A percentile compares a stretch with the other conserved stretches of the same genome.
Evolutionary conservation across 1,284 basidiomycete species (phyloP).

Genomic region (Ceratobasidium theobromae): DNA sequence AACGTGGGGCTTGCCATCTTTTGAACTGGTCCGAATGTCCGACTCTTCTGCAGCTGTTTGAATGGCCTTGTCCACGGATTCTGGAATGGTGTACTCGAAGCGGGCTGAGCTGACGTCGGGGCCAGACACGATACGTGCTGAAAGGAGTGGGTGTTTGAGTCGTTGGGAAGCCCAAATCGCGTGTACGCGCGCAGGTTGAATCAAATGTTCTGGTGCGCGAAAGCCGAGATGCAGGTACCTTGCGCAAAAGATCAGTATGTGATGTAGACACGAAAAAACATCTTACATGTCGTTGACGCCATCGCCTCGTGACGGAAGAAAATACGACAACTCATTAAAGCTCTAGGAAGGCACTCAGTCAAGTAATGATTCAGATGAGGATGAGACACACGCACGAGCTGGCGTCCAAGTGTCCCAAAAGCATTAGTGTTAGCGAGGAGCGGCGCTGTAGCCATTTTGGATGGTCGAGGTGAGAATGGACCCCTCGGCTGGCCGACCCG

Average conservation of each 20-base stretch:
- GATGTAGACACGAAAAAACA: background rate
- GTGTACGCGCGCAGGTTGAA: conserved; percentile 53
- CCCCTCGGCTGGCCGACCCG: no score
- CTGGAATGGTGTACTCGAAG: conserved; percentile 59
- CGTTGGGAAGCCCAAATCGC: conserved; percentile 69
- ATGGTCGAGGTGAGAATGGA: no score
- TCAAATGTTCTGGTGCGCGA: conserved; percentile 48
- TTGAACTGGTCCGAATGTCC: conserved; percentile 53
- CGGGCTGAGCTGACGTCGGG: background rate
- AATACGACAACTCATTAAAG: conserved; percentile 54
- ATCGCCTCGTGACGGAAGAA: conserved; percentile 64
- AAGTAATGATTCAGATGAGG: no score
- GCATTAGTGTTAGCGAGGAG: no score
- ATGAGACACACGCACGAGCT: no score
- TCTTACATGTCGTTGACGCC: conserved; percentile 82
- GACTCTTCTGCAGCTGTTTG: conserved; percentile 52
- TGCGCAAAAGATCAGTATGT: background rate
- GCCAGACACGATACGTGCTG: conserved; percentile 51
- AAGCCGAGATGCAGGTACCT: conserved; percentile 74
- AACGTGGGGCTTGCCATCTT: conserved; percentile 51
- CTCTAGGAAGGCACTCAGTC: no score
- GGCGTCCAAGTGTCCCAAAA: no score
- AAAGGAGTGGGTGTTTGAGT: conserved; percentile 66
- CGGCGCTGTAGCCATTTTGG: no score
- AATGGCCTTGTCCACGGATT: conserved; percentile 51